These are phyloP conservation scores for Pseudozyma tsukubaensis DNA, from an alignment of 1,284 basidiomycete genomes.

Conservation along the genomic window DNA sequence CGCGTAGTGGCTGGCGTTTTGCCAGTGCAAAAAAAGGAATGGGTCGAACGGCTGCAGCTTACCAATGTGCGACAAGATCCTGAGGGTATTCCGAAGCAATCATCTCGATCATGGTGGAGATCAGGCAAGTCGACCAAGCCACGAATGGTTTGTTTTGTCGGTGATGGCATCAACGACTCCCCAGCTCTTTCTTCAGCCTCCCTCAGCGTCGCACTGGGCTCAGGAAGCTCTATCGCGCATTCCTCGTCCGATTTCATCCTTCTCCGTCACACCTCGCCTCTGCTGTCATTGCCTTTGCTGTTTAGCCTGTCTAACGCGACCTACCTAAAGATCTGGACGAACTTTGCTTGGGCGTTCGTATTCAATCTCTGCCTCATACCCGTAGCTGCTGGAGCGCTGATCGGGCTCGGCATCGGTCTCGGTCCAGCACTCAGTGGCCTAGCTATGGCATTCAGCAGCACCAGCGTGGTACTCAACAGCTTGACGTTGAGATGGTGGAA, in stretches of 20 bases:
- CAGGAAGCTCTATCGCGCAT: conserved; percentile 46
- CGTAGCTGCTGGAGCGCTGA: conserved; percentile 37
- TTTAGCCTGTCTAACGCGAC: conserved; percentile 29
- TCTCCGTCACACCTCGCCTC: conserved; percentile 30
- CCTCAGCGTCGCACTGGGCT: conserved; percentile 46
- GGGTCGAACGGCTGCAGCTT: conserved; percentile 71
- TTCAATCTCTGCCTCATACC: conserved; percentile 48
- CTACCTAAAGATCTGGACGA: conserved; percentile 33
- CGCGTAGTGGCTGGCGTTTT: conserved; percentile 75
- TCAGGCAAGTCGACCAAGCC: background rate
- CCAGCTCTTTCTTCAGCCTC: conserved; percentile 50
- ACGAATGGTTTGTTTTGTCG: conserved; percentile 49
- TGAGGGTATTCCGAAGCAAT: background rate
- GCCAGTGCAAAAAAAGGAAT: conserved; percentile 74
- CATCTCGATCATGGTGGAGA: background rate
- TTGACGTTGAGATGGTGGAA: conserved; percentile 37
- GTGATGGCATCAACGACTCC: conserved; percentile 64
- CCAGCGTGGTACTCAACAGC: conserved; percentile 43
- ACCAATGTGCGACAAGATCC: background rate
- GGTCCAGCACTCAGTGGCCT: conserved; percentile 39
- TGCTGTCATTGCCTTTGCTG: conserved; percentile 31
- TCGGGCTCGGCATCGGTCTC: conserved; percentile 13
- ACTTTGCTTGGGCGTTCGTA: conserved; percentile 49
- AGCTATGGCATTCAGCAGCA: conserved; percentile 51
- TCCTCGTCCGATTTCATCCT: conserved; percentile 53